Evolutionary conservation across 176 grass and related monocot species (phyloP).

Genomic region (Poa pratensis): DNA sequence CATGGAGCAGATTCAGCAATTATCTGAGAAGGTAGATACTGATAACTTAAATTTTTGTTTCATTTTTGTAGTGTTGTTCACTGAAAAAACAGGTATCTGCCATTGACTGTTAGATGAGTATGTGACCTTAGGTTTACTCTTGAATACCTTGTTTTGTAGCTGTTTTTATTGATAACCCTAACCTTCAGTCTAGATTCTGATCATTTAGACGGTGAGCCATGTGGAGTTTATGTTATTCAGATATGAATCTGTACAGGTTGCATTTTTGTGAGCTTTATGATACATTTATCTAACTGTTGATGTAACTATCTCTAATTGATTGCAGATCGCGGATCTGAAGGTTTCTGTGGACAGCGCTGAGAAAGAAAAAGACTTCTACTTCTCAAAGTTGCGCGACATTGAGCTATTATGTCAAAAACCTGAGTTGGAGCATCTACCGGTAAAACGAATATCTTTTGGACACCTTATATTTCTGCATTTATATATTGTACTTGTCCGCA

Average conservation of each 20-base stretch:
- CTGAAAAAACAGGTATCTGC: neutral
- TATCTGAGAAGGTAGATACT: slow-evolving; percentile 65
- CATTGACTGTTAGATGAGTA: neutral
- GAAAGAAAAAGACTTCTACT: slow-evolving; percentile 95
- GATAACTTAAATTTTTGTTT: neutral
- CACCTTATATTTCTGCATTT: neutral
- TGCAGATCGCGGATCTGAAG: slow-evolving; percentile 66
- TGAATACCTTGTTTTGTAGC: neutral
- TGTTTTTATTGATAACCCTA: neutral
- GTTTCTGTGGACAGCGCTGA: slow-evolving; percentile 62
- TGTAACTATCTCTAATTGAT: slow-evolving; percentile 35
- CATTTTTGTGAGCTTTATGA: neutral
- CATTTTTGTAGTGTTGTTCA: neutral
- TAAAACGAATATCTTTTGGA: slow-evolving; percentile 37
- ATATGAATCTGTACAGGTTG: neutral
- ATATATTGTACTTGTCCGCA: neutral
- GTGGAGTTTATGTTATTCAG: neutral
- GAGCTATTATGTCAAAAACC: slow-evolving; percentile 79
- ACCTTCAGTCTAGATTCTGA: neutral
- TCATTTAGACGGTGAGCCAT: neutral
- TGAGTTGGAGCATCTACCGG: slow-evolving; percentile 87
- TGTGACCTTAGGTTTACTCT: neutral
- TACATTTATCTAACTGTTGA: slow-evolving; percentile 21
- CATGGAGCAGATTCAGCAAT: slow-evolving; percentile 57
- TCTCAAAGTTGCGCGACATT: slow-evolving; percentile 85